Conservation (phyloP, 345 rosid species). For the Schrenkiella parvula region DNA sequence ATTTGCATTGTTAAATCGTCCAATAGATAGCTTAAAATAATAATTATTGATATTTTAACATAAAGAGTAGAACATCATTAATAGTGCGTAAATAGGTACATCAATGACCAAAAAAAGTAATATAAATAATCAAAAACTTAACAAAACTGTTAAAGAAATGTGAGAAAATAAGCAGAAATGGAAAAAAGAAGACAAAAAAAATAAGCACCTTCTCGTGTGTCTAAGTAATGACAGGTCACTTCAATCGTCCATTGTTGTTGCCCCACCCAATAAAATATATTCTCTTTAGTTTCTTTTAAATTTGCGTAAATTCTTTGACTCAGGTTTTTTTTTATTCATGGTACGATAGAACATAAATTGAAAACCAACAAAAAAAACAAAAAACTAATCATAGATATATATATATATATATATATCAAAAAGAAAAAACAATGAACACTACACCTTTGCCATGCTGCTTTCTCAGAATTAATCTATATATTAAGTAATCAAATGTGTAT, state of each 20-base stretch:
- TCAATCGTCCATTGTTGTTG: background rate
- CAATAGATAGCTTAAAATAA: background rate
- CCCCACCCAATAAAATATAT: background rate
- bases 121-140: background rate
- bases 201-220: constrained; percentile 2
- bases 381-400: background rate
- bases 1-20: background rate
- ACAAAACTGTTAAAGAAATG: background rate
- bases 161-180: background rate
- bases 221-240: background rate
- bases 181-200: constrained; percentile 14
- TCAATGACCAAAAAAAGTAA: background rate
- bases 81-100: constrained; percentile 6
- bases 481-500: background rate
- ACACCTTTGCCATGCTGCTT: background rate
- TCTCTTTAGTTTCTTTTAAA: background rate
- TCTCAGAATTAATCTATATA: background rate
- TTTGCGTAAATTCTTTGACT: background rate
- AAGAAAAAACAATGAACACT: background rate
- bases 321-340: background rate
- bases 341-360: background rate
- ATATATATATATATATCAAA: too few relatives aligned
- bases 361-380: background rate
- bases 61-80: background rate
- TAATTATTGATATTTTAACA: background rate